phyloP scores from a whole-genome alignment of 2,329 filamentous ascomycete genomes.

The Mollisiaceae sp. region DNA sequence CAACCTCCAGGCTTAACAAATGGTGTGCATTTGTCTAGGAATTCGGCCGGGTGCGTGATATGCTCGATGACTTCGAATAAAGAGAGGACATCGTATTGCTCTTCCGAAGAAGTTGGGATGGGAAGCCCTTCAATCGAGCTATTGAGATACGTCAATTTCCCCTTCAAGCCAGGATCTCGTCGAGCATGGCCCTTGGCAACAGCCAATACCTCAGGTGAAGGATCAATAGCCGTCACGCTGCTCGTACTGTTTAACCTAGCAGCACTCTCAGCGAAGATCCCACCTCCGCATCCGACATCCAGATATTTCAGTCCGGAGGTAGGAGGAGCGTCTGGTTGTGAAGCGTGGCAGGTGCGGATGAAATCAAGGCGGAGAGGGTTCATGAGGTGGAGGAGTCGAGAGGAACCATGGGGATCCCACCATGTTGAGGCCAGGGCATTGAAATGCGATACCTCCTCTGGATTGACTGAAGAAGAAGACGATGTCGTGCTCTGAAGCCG shows the following conservation, averaged over 20 bases:
- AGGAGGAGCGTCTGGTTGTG: conserved; percentile 51
- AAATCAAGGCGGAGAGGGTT: conserved; percentile 96
- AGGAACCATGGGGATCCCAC: conserved; percentile 97
- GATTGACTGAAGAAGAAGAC: conserved; percentile 82
- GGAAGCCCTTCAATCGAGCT: conserved; percentile 75
- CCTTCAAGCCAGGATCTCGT: conserved; percentile 70
- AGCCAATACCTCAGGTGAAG: conserved; percentile 72
- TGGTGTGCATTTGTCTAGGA: conserved; percentile 72
- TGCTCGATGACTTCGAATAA: conserved; percentile 97
- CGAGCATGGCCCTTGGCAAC: conserved; percentile 79
- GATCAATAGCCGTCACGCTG: conserved; percentile 78
- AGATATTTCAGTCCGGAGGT: conserved; percentile 68
- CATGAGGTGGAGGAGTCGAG: conserved; percentile 93
- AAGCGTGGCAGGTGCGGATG: conserved; percentile 73
- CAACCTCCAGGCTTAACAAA: conserved; percentile 91
- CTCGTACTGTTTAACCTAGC: conserved; percentile 68
- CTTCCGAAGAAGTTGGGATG: conserved; percentile 44
- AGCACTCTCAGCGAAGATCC: conserved; percentile 91
- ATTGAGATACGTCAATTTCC: conserved; percentile 74
- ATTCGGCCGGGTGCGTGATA: conserved; percentile 75
- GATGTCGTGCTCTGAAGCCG: conserved; percentile 38
- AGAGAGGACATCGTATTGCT: conserved; percentile 78
- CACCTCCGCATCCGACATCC: conserved; percentile 93
- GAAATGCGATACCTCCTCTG: conserved; percentile 92
- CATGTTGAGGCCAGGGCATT: conserved; percentile 89